Evolutionary conservation across 495 filamentous ascomycete genomes (phyloP).

Genomic region (Penicillium fimorum): DNA sequence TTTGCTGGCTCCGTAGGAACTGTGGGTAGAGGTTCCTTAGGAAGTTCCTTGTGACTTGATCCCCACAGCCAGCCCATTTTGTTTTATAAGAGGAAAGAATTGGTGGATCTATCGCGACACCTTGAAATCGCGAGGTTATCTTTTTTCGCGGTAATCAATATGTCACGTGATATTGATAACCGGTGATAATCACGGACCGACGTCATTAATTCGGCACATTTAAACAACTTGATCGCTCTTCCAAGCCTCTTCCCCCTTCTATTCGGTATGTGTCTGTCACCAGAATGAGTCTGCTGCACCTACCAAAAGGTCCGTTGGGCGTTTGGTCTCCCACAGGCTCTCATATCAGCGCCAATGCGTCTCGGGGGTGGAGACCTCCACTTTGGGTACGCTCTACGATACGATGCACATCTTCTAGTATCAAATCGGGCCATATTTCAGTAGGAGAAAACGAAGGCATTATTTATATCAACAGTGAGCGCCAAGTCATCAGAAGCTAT

Average conservation of each 20-base stretch:
- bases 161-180: conserved; percentile 7
- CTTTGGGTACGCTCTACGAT: conserved; percentile 12
- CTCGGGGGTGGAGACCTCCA: conserved; percentile 21
- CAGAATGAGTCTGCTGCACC: conserved; percentile 16
- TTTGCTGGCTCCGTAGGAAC: conserved; percentile 13
- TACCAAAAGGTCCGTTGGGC: conserved; percentile 9
- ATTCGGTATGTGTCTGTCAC: conserved; percentile 3
- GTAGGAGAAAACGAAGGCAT: conserved; percentile 70
- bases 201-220: conserved; percentile 15
- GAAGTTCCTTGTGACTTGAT: conserved; percentile 32
- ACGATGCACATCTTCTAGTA: conserved; percentile 22
- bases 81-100: background rate
- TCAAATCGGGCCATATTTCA: conserved; percentile 68
- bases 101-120: background rate
- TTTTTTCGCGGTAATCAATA: conserved; percentile 10
- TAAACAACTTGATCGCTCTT: conserved; percentile 9
- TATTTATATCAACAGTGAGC: conserved; percentile 85
- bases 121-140: conserved; percentile 5
- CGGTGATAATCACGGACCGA: conserved; percentile 5
- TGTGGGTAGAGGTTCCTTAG: conserved; percentile 20
- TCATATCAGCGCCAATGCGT: conserved; percentile 8
- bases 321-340: conserved; percentile 6
- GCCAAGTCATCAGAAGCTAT: background rate
- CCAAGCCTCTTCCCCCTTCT: background rate
- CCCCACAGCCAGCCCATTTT: conserved; percentile 55